Conservation (phyloP, 2,329 filamentous ascomycete genomes). For the Trichocomaceae sp. region DNA sequence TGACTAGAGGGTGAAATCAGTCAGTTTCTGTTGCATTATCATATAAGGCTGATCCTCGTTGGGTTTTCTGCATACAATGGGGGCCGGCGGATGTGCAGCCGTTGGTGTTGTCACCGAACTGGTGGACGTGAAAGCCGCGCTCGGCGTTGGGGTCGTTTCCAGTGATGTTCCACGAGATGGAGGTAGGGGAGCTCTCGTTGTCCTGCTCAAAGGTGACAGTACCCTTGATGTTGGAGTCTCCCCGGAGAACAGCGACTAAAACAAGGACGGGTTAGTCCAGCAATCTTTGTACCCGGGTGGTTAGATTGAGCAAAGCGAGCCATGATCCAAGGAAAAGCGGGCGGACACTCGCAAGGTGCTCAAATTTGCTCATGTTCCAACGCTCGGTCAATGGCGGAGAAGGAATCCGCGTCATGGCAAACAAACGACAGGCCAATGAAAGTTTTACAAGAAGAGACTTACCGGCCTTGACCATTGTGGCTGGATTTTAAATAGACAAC, state of each 20-base stretch:
- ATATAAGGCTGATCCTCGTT: neutral
- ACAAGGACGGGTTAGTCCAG: conserved; percentile 18
- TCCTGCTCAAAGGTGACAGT: conserved; percentile 93
- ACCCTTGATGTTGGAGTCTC: conserved; percentile 92
- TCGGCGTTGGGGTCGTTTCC: conserved; percentile 92
- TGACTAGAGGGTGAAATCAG: conserved; percentile 56
- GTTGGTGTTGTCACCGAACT: conserved; percentile 99
- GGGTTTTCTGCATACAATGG: conserved; percentile 65
- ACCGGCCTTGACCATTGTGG: conserved; percentile 99
- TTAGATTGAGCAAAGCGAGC: neutral
- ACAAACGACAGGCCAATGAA: conserved; percentile 11
- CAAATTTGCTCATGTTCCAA: conserved; percentile 38
- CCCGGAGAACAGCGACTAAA: conserved; percentile 89
- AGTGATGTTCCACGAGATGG: conserved; percentile 82
- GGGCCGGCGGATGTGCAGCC: conserved; percentile 97
- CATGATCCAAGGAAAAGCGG: neutral
- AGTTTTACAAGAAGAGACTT: conserved; percentile 42
- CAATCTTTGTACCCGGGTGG: neutral
- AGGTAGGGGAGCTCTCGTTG: conserved; percentile 73
- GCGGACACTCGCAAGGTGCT: conserved; percentile 32
- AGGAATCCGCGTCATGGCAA: conserved; percentile 8
- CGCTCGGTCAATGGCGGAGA: conserved; percentile 24
- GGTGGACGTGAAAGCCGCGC: conserved; percentile 98
- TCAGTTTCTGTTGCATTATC: too few species aligned
- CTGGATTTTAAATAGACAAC: conserved; percentile 26